Conservation (phyloP, 768 basidiomycete species). For the Leccinum subtestaceum region DNA sequence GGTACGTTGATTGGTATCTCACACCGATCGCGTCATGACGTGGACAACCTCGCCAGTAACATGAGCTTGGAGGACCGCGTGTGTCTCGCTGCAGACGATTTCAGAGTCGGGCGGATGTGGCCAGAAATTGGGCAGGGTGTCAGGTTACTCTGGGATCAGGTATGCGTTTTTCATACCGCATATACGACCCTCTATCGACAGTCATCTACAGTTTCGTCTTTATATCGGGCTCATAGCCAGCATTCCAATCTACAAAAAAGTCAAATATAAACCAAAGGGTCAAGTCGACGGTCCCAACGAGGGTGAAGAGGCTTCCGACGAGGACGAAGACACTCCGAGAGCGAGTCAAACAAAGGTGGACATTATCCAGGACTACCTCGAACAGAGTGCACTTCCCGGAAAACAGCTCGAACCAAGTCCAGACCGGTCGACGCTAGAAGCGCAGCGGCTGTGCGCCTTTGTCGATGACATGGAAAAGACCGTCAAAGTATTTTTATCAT, state of each 20-base stretch:
- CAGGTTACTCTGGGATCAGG: constrained; percentile 31
- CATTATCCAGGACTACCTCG: constrained; percentile 29
- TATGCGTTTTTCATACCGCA: constrained; percentile 4
- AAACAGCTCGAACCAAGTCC: constrained; percentile 26
- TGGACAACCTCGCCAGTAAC: background rate
- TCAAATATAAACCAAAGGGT: constrained; percentile 16
- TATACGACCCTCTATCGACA: background rate
- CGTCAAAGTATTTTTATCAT: constrained; percentile 66
- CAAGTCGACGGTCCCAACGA: constrained; percentile 31
- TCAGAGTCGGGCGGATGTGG: constrained; percentile 30
- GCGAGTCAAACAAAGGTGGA: constrained; percentile 19
- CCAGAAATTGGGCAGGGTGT: constrained; percentile 30
- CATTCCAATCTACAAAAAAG: constrained; percentile 32
- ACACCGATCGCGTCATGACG: background rate
- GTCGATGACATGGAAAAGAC: constrained; percentile 58
- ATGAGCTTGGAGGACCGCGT: constrained; percentile 22
- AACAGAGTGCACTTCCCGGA: constrained; percentile 28
- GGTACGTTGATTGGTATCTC: constrained; percentile 19
- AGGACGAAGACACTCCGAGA: constrained; percentile 25
- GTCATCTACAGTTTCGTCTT: constrained; percentile 27
- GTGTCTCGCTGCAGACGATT: constrained; percentile 30
- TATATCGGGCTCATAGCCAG: constrained; percentile 31
- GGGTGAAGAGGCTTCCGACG: constrained; percentile 30
- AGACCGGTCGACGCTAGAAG: constrained; percentile 11
- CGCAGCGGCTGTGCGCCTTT: constrained; percentile 44